Evolutionary conservation across 1,284 basidiomycete genomes (phyloP).

Genomic region (Marasmius oreades): DNA sequence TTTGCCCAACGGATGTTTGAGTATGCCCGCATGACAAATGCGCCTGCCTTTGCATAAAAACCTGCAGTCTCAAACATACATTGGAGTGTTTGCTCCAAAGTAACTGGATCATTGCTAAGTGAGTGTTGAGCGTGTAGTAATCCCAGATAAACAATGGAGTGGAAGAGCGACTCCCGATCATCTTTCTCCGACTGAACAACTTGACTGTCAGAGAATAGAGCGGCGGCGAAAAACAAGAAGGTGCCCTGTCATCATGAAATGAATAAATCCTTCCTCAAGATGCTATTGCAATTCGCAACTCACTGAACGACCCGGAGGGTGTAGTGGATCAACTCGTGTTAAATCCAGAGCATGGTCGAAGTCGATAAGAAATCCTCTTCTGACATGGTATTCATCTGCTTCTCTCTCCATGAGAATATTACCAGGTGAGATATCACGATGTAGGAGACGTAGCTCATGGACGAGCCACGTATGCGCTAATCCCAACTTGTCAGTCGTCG

Average conservation of each 20-base stretch:
- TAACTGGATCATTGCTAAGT: not conserved
- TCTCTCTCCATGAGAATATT: not conserved
- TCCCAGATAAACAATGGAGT: not conserved
- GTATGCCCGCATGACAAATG: too few relatives aligned
- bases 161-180: not conserved
- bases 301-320: not conserved
- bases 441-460: not conserved
- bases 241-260: not conserved
- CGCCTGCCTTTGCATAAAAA: too few relatives aligned
- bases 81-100: too few relatives aligned
- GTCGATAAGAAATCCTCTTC: not conserved
- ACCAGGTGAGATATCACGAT: not conserved
- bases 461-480: not conserved
- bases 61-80: too few relatives aligned
- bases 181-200: too few relatives aligned
- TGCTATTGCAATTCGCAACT: not conserved
- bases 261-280: not conserved
- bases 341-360: not conserved
- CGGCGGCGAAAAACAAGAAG: not conserved
- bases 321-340: not conserved
- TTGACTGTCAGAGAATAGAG: not conserved
- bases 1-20: too few relatives aligned
- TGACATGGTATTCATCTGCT: not conserved
- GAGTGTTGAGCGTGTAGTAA: not conserved
- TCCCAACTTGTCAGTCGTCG: not conserved